Evolutionary conservation across 129 eudicot genomes (phyloP), one percentile per base, ranked within the genome.

Genomic region (Centella asiatica): DNA sequence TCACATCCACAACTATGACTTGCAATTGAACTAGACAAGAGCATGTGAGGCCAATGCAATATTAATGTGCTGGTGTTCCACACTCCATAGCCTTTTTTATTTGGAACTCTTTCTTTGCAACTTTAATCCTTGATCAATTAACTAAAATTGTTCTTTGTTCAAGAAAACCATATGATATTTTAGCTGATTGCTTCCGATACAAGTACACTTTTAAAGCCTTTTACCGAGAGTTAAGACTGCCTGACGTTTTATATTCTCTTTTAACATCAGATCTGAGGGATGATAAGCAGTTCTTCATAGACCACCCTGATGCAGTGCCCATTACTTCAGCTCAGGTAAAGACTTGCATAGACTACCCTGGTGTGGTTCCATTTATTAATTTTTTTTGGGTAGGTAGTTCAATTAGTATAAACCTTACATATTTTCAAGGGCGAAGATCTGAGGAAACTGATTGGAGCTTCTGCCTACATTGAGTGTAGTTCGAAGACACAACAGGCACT

Each of bases 221-320:
- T 36, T 2, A 6, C 11, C 11, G 12, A 36, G n/a, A n/a, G n/a
- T 17, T 13, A 42, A 42, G 46, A 4, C 15, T 17, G 4, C n/a
- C 11, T 42, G 46, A 42, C 4, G n/a, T 29, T 27, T 44, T 42
- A 24, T 20, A 2, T 2, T 60, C 10, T 23, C 26, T 6, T 39
- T 22, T 32, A 37, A 39, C 33, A 46, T 26, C 64, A 78, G 79
- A 78, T 78, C 66, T 78, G 51, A 70, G 83, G 67, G 79, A 78
- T 60, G 83, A 78, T 33, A 74, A 69, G 50, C 76, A 78, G 76
- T 78, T 65, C 67, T 74, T 78, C 25, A 60, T 68, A 50, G 83
- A 78, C 64, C 83, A 78, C 66, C 83, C 83, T 69, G 76, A 61
- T 65, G 83, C 83, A 61, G 76, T 61, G 65, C 79, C 83, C 57